Evolutionary conservation across 495 filamentous ascomycete genomes (phyloP).

Genomic region (Letharia lupina): DNA sequence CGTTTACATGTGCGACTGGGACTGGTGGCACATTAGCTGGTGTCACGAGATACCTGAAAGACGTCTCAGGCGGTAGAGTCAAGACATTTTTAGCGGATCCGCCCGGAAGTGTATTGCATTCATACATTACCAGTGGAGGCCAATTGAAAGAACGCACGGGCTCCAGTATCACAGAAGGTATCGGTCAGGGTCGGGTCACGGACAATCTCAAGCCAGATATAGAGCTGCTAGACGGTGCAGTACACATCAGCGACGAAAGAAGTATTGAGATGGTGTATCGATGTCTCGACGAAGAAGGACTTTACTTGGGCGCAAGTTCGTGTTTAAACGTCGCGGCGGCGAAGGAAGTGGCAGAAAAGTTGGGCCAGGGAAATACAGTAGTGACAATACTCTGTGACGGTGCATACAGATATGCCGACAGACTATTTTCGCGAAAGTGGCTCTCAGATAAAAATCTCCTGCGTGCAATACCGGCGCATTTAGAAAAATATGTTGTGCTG

Average conservation of each 20-base stretch:
- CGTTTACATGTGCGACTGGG: constrained; percentile 91
- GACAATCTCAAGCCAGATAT: constrained; percentile 86
- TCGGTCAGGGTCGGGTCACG: constrained; percentile 93
- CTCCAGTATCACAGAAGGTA: constrained; percentile 91
- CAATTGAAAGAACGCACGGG: constrained; percentile 73
- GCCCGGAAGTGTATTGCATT: constrained; percentile 83
- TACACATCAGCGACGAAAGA: constrained; percentile 85
- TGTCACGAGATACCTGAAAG: constrained; percentile 82
- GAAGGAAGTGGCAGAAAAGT: constrained; percentile 83
- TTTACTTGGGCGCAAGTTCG: constrained; percentile 91
- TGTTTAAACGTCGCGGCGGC: constrained; percentile 92
- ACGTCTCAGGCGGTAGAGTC: constrained; percentile 67
- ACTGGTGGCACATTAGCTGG: constrained; percentile 90
- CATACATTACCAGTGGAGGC: constrained; percentile 80
- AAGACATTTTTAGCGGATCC: constrained; percentile 89
- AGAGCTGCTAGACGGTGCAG: constrained; percentile 72
- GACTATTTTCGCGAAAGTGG: constrained; percentile 86
- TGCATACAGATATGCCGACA: constrained; percentile 90
- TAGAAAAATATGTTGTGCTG: constrained; percentile 89
- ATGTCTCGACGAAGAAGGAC: constrained; percentile 90
- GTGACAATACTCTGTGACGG: constrained; percentile 93
- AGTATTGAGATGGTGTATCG: constrained; percentile 97
- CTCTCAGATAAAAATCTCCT: constrained; percentile 75
- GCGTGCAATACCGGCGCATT: constrained; percentile 69
- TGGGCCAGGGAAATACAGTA: constrained; percentile 83